A percentile compares a stretch with the other conserved stretches of the same genome.
Evolutionary conservation across 1,284 basidiomycete genomes (phyloP).

Genomic region (Lentinula novae-zelandiae): DNA sequence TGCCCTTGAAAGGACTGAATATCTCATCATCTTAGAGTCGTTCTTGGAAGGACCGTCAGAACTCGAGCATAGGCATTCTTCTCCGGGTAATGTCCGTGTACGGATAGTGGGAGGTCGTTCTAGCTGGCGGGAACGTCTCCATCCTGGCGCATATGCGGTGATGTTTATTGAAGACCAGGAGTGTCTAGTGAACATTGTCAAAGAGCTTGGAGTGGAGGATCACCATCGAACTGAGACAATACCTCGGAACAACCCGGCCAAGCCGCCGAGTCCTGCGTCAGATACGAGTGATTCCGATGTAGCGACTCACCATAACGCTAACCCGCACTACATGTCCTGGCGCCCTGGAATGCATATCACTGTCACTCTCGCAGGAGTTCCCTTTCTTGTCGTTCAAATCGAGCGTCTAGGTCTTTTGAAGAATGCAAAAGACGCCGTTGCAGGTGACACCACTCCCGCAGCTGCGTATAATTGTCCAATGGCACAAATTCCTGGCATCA

Average conservation of each 20-base stretch:
- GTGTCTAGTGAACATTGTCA: background rate
- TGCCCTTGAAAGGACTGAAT: background rate
- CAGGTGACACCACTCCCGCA: background rate
- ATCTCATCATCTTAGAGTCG: background rate
- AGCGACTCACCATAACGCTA: background rate
- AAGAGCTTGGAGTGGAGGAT: background rate
- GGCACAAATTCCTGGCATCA: background rate
- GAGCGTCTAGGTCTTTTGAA: background rate
- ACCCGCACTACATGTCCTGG: background rate
- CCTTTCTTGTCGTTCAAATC: slow-evolving; percentile 2
- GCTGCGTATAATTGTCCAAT: background rate
- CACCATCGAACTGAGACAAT: background rate
- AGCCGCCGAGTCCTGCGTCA: background rate
- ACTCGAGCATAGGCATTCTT: background rate
- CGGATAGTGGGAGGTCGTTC: background rate
- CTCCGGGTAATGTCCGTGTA: background rate
- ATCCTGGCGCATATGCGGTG: slow-evolving; percentile 1
- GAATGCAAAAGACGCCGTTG: background rate
- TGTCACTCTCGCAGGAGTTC: background rate
- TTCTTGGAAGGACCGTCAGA: background rate
- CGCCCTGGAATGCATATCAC: slow-evolving; percentile 2
- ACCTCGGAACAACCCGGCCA: background rate
- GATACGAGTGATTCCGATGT: background rate
- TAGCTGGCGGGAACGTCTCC: background rate
- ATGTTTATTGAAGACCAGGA: background rate